Base-by-base conservation (phyloP, 176 grass and related monocot genomes). In the Rhynchospora breviuscula region DNA sequence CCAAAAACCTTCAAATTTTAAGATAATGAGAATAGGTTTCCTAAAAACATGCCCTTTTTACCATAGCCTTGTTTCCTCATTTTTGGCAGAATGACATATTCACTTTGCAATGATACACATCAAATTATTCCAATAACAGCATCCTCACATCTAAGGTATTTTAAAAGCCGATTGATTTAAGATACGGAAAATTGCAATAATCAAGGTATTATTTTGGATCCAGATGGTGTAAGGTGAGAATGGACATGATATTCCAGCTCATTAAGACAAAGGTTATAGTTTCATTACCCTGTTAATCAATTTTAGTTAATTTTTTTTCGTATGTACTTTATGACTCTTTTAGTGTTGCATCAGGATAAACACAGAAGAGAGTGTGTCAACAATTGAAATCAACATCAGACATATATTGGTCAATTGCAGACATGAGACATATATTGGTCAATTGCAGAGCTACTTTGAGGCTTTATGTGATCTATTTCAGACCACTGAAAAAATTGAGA, bases 1-100 rank as follows among this genome's bases (percentile, higher is more conserved):
- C 91, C 92, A 22, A 98, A 95, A 67, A 98, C 92, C 92, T 98
- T 79, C 78, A 88, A 64, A 86, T 79, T 40, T 58, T 58, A 73
- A 26, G 19, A 82, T 79, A 63, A 6, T 3, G 77, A 83, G 59
- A 52, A 92, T 80, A 90, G 86, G n/a, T 82, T 46, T 22, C 18
- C 17, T 81, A 18, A 64, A 26, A 64, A 57, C 57, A 19, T 46
- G 25, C 63, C 59, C 63, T 60, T 29, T 62, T 74, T 52, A 76
- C 46, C 48, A 76, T 25, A 76, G 29, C 19, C 4, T 75, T 11
- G 10, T 63, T 62, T 29, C 26, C 48, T 60, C 19, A 47, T 81
- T 60, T 19, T 58, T 10, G 61, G 19, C 17, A 33, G 17, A 81
- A 40, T 40, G 67, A 45, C 67, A 45, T 19, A 40, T 68, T 70